Conservation (phyloP, 306 rosid species). For the Begonia fuchsioides region DNA sequence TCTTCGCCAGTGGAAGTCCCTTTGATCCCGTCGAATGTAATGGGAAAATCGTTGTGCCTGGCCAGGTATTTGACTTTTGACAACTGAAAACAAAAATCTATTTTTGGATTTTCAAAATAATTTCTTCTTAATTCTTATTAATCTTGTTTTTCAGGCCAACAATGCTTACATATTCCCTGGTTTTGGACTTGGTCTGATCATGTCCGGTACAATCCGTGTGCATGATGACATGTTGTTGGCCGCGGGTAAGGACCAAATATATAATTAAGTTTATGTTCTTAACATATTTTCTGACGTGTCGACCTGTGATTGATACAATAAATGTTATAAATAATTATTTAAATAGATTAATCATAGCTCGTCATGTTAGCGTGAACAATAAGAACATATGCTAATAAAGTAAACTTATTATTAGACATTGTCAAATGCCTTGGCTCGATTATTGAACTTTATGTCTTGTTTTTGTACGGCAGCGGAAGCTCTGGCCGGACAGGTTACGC, state of each 20-base stretch:
- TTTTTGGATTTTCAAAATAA: not conserved
- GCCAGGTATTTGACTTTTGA: slow-evolving; percentile 56
- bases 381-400: no score
- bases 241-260: slow-evolving; percentile 55
- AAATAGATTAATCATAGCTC: no score
- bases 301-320: no score
- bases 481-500: slow-evolving; percentile 61
- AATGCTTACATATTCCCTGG: slow-evolving; percentile 98
- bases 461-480: slow-evolving; percentile 65
- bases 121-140: slow-evolving; percentile 7
- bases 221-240: slow-evolving; percentile 91
- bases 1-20: slow-evolving; percentile 94
- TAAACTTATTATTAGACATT: no score
- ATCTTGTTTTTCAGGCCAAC: slow-evolving; percentile 49
- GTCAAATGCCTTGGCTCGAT: no score
- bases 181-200: slow-evolving; percentile 86
- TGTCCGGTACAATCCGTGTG: slow-evolving; percentile 89
- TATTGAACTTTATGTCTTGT: no score
- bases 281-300: no score
- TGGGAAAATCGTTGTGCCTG: slow-evolving; percentile 64
- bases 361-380: no score
- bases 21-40: slow-evolving; percentile 63
- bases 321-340: no score
- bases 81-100: not conserved
- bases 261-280: no score